Percentiles rank a stretch among this genome's conserved stretches.
Conservation (phyloP, 2,329 filamentous ascomycete species). For the Cladosporium cucumerinum region DNA sequence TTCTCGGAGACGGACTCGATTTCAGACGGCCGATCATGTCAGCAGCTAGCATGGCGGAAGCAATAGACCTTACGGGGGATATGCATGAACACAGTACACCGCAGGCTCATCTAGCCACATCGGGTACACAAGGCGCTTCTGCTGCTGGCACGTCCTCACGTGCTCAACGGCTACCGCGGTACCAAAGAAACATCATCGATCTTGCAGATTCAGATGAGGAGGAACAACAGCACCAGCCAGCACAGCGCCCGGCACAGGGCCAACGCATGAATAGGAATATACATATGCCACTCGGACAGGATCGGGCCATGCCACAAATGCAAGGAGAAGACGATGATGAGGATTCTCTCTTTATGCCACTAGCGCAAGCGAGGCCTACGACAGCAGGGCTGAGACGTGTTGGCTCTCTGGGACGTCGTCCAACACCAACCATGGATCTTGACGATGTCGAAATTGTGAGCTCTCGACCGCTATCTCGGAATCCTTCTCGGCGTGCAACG, state of each 20-base stretch:
- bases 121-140: neutral
- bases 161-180: constrained; percentile 40
- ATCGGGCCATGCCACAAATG: neutral
- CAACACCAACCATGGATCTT: constrained; percentile 8
- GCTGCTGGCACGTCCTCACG: constrained; percentile 23
- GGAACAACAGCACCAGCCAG: neutral
- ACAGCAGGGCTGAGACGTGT: constrained; percentile 14
- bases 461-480: constrained; percentile 13
- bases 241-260: neutral
- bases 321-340: neutral
- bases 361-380: neutral
- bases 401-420: neutral
- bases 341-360: constrained; percentile 5
- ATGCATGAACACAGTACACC: constrained; percentile 1
- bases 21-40: constrained; percentile 50
- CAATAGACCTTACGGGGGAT: constrained; percentile 11
- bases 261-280: neutral
- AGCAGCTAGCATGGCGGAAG: constrained; percentile 23
- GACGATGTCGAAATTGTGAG: constrained; percentile 13
- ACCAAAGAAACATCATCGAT: constrained; percentile 29
- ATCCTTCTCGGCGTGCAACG: constrained; percentile 17
- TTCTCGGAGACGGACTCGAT: constrained; percentile 54
- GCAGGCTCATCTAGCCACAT: neutral
- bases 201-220: constrained; percentile 21
- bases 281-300: neutral